A percentile compares a stretch with the other conserved stretches of the same genome.
These are phyloP conservation scores for Aspergillus avenaceus DNA, from an alignment of 495 filamentous ascomycete species.

Conservation along the genomic window DNA sequence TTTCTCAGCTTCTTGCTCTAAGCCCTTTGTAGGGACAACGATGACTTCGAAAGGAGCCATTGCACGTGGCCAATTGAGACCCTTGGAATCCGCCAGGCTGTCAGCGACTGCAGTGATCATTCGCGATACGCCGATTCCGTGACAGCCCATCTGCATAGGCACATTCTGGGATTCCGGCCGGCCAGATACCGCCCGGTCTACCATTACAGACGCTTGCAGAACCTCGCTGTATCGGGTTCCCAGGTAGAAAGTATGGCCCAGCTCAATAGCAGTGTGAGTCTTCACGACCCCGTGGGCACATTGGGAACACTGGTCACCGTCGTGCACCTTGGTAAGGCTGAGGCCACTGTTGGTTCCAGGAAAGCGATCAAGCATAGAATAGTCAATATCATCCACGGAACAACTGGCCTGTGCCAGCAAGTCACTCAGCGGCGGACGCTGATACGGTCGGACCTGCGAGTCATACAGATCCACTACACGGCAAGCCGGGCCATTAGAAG, in stretches of 20 bases:
- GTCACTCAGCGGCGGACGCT: conserved; percentile 41
- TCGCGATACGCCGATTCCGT: conserved; percentile 91
- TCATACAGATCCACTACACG: conserved; percentile 42
- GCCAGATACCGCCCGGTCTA: conserved; percentile 24
- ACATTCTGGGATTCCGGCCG: conserved; percentile 29
- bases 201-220: conserved; percentile 57
- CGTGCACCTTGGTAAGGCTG: conserved; percentile 58
- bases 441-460: conserved; percentile 40
- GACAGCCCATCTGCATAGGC: conserved; percentile 87
- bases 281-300: conserved; percentile 63
- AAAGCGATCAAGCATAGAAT: conserved; percentile 39
- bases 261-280: conserved; percentile 71
- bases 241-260: conserved; percentile 93
- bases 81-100: conserved; percentile 62
- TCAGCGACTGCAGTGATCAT: conserved; percentile 85
- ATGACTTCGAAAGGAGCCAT: conserved; percentile 84
- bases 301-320: conserved; percentile 67
- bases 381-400: conserved; percentile 30
- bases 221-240: conserved; percentile 82
- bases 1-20: conserved; percentile 46
- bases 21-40: conserved; percentile 54
- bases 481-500: not conserved
- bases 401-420: conserved; percentile 28
- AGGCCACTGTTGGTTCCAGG: conserved; percentile 34
- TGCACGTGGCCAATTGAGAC: conserved; percentile 82